Conservation (phyloP, 495 filamentous ascomycete genomes). For the Tetracladium setigerum region DNA sequence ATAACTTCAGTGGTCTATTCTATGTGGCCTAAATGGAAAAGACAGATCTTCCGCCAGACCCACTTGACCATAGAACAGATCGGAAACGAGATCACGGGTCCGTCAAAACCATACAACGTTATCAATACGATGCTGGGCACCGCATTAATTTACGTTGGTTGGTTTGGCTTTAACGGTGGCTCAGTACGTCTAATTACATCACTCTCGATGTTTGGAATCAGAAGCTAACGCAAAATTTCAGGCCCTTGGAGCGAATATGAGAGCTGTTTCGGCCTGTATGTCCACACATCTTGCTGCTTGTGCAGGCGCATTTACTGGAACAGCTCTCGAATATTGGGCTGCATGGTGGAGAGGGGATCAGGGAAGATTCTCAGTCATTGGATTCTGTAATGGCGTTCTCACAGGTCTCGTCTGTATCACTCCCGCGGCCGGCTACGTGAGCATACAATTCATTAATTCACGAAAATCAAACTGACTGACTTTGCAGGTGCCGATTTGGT, state of each 20-base stretch:
- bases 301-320: constrained; percentile 42
- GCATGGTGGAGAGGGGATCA: constrained; percentile 12
- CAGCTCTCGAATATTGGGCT: constrained; percentile 32
- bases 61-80: no score
- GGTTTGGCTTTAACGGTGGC: constrained; percentile 96
- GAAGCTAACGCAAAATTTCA: background rate
- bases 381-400: constrained; percentile 43
- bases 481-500: constrained; percentile 60
- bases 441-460: background rate
- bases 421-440: constrained; percentile 41
- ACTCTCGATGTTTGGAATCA: no score
- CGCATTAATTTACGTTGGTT: constrained; percentile 92
- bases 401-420: constrained; percentile 50
- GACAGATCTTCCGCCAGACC: constrained; percentile 19
- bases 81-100: no score
- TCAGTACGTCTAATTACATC: constrained; percentile 52
- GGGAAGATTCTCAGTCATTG: constrained; percentile 39
- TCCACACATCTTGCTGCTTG: constrained; percentile 48
- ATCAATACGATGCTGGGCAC: constrained; percentile 65
- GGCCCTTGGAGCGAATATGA: constrained; percentile 61
- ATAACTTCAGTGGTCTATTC: constrained; percentile 74
- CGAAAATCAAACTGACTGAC: background rate
- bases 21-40: constrained; percentile 75
- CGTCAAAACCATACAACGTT: constrained; percentile 52
- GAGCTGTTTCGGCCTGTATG: constrained; percentile 34